These are phyloP conservation scores for Besnoitia besnoiti DNA, from an alignment of 169 alveolate genomes.

Conservation along the genomic window DNA sequence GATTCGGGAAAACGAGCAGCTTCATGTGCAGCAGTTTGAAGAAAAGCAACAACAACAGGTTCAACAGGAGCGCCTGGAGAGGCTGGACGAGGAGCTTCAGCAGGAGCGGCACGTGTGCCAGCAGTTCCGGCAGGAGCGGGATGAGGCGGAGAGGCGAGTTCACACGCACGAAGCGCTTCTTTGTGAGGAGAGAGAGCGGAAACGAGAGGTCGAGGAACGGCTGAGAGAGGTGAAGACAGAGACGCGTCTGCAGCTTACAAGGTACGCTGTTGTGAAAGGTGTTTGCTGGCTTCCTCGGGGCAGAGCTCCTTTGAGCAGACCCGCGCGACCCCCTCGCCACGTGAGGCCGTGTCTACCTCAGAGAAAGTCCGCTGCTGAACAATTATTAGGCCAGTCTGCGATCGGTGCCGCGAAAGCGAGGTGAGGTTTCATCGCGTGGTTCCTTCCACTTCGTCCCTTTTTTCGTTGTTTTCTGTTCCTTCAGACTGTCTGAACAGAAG, in stretches of 20 bases:
- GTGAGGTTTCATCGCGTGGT: background rate
- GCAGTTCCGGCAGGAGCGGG: background rate
- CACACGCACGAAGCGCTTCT: background rate
- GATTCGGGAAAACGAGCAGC: slow-evolving; percentile 40
- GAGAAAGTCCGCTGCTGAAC: no score
- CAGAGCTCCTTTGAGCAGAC: background rate
- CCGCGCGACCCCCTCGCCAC: no score
- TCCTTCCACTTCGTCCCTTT: no score
- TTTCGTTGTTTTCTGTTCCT: background rate
- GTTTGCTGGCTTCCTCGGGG: no score
- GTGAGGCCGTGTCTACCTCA: no score
- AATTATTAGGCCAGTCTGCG: no score
- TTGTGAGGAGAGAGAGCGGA: background rate
- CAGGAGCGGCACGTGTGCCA: background rate
- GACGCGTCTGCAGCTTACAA: background rate
- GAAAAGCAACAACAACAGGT: slow-evolving; percentile 22
- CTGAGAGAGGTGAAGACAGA: background rate
- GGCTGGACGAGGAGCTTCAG: slow-evolving; percentile 21
- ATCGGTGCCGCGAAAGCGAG: no score
- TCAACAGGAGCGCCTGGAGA: background rate
- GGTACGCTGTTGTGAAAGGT: no score
- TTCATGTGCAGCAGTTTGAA: slow-evolving; percentile 28
- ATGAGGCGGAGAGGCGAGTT: background rate
- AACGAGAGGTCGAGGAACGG: background rate
- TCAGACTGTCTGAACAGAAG: background rate